These are phyloP conservation scores for Andrographis paniculata DNA, from an alignment of 305 asterid genomes.

Conservation along the genomic window DNA sequence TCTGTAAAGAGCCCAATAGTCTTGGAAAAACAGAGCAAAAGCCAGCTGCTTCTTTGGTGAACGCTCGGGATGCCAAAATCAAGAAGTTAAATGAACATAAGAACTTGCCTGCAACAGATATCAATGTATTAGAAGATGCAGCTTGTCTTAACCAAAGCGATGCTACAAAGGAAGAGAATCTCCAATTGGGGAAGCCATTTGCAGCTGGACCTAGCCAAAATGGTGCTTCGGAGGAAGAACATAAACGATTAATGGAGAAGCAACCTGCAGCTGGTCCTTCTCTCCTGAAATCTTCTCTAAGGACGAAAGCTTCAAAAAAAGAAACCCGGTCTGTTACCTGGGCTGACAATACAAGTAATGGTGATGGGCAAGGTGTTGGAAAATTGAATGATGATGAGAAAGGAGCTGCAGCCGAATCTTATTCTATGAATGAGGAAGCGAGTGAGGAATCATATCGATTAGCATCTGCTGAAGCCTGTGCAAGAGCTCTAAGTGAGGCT, in stretches of 20 bases:
- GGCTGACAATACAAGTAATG: slow-evolving; percentile 62
- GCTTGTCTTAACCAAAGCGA: slow-evolving; percentile 24
- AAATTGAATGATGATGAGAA: slow-evolving; percentile 24
- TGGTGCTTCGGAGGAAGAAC: no score
- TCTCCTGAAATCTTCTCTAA: slow-evolving; percentile 56
- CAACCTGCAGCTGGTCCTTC: slow-evolving; percentile 24
- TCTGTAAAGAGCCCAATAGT: slow-evolving; percentile 17
- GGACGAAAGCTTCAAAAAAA: slow-evolving; percentile 48
- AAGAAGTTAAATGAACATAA: slow-evolving; percentile 17
- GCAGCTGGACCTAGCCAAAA: no score
- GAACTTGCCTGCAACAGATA: slow-evolving; percentile 16
- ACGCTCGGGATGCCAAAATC: slow-evolving; percentile 22
- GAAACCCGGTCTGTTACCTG: slow-evolving; percentile 49
- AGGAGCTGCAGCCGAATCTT: slow-evolving; percentile 22
- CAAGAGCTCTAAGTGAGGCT: slow-evolving; percentile 57
- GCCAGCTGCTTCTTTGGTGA: slow-evolving; percentile 27
- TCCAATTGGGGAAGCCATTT: no score
- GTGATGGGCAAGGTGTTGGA: slow-evolving; percentile 27
- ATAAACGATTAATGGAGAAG: slow-evolving; percentile 16
- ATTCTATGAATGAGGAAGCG: slow-evolving; percentile 24
- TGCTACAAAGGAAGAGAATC: slow-evolving; percentile 20
- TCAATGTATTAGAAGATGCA: slow-evolving; percentile 26
- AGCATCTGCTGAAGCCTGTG: slow-evolving; percentile 82
- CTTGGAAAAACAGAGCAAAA: slow-evolving; percentile 21
- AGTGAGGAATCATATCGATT: slow-evolving; percentile 38